Base-by-base conservation (phyloP, 768 basidiomycete species). In the Lyophyllum atratum region DNA sequence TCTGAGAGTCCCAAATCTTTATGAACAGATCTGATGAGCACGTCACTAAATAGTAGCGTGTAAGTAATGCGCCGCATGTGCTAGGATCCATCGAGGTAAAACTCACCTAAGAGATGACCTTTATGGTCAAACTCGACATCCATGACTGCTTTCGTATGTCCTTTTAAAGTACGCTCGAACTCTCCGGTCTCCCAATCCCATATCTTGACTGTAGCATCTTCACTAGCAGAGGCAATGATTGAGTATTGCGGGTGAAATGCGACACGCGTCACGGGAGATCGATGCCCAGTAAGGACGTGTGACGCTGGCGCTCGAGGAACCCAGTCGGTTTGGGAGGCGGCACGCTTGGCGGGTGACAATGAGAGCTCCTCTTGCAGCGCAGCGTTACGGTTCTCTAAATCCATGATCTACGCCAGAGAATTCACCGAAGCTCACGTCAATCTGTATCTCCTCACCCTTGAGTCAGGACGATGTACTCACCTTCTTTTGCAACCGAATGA, bases 181-280 rank as follows among this genome's bases (percentile, higher is more conserved):
- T 95, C 93, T 40, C 94, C 94, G 28, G 90, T 89, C 70, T 96
- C 94, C 93, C 93, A 96, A 65, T 96, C 94, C 93, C 94, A 95
- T 46, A 95, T 86, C 78, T 95, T 95, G 63, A 95, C 82, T 1
- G 87, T 94, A 49, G 92, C 81, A 68, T 96, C 94, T 67, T 93
- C 93, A 63, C 91, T 93, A 14, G 92, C 92, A 37, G 87, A 90
- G 21, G 90, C 94, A 43, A 95, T 73, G 8, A 92, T 75, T 26
- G 87, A 91, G 73, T 90, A 95, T 46, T 86, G 80, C 0, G 93
- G 93, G 68, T 95, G 95, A 70, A 95, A 96, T 4, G 90, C 85
- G 42, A 95, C 83, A 46, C 85, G 79, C 39, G 87, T 92, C 64
- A 94, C 82, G 58, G 86, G 86, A 49, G 83, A 79, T 40, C 92